Percentiles rank a stretch among this genome's conserved stretches.
phyloP scores from a whole-genome alignment of 176 grass and related monocot species.

The Carex kokanica region DNA sequence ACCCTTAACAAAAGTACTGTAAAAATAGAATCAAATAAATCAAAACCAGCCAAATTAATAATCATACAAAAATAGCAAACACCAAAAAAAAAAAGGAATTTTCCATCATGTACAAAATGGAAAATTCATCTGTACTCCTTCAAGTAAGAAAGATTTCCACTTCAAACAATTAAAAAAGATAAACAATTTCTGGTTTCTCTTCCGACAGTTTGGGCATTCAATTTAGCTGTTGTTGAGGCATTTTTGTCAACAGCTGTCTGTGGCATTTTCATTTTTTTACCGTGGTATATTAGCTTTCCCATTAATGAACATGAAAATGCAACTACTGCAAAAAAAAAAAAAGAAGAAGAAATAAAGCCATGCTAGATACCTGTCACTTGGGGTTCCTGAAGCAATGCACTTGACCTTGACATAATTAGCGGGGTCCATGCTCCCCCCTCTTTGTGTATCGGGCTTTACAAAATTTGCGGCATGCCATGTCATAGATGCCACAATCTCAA shows the following conservation, averaged over 20 bases:
- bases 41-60: slow-evolving; percentile 25
- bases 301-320: slow-evolving; percentile 8
- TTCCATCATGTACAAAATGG: slow-evolving; percentile 1
- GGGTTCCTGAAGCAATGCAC: slow-evolving; percentile 77
- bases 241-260: not conserved
- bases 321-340: slow-evolving; percentile 20
- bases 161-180: not conserved
- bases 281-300: not conserved
- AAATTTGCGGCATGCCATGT: slow-evolving; percentile 89
- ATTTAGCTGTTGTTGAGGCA: not conserved
- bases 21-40: slow-evolving; percentile 45
- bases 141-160: not conserved
- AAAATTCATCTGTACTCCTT: not conserved
- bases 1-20: slow-evolving; percentile 80
- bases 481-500: slow-evolving; percentile 66
- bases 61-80: slow-evolving; percentile 10
- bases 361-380: slow-evolving; percentile 69
- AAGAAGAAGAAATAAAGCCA: not conserved
- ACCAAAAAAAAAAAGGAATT: not conserved
- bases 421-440: slow-evolving; percentile 96
- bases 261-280: not conserved
- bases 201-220: not conserved
- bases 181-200: not conserved
- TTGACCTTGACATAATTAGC: slow-evolving; percentile 87
- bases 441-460: slow-evolving; percentile 85